Percentiles rank a stretch among this genome's conserved stretches.
Conservation (phyloP, 768 basidiomycete genomes). For the Hypholoma sublateritium region DNA sequence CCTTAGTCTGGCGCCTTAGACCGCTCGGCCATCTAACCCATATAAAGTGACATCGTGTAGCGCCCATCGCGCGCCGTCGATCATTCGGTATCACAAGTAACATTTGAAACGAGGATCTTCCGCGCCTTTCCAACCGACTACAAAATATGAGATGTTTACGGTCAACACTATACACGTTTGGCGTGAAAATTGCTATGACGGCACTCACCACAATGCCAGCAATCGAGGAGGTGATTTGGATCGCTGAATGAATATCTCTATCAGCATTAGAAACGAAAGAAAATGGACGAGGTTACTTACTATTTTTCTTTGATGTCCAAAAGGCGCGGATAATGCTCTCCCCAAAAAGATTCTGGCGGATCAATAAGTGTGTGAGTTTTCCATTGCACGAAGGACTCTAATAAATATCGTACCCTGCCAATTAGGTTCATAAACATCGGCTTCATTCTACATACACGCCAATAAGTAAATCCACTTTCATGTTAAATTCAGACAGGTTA, state of each 20-base stretch:
- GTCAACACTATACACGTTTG: too few relatives aligned
- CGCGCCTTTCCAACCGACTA: conserved; percentile 22
- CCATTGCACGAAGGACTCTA: too few relatives aligned
- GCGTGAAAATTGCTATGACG: background rate
- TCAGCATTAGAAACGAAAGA: background rate
- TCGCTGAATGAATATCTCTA: conserved; percentile 13
- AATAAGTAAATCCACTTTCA: background rate
- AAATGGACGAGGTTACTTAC: conserved; percentile 12
- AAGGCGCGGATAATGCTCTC: conserved; percentile 20
- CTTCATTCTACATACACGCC: conserved; percentile 20
- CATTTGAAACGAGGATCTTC: conserved; percentile 15
- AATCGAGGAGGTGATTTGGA: conserved; percentile 25
- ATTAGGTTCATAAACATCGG: conserved; percentile 27
- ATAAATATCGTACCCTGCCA: conserved; percentile 18
- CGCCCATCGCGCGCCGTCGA: too few relatives aligned
- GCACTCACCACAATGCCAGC: conserved; percentile 29
- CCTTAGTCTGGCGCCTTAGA: conserved; percentile 89
- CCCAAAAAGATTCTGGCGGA: conserved; percentile 25
- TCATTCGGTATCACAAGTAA: background rate
- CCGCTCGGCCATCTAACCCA: conserved; percentile 79
- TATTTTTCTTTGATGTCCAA: conserved; percentile 27
- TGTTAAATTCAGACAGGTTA: too few relatives aligned
- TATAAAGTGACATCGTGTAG: too few relatives aligned
- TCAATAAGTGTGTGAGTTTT: background rate
- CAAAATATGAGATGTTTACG: background rate